Percentiles rank a stretch among this genome's conserved stretches.
Evolutionary conservation across 352 stramenopile genomes (phyloP).

Genomic region (Elongisporangium prolatum): DNA sequence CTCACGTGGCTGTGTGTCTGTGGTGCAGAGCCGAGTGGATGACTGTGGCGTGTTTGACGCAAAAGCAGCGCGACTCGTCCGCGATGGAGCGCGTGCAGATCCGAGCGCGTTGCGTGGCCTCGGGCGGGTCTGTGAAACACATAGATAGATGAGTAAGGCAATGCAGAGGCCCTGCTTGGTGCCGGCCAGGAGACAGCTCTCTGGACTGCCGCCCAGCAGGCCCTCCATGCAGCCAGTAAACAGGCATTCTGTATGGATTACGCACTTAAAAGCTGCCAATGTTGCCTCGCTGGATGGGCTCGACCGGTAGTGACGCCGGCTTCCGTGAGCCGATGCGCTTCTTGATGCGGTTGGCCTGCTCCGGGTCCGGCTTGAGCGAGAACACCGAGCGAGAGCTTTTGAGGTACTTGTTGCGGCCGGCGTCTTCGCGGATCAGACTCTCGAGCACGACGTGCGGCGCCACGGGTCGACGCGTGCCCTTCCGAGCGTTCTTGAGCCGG

Average conservation of each 20-base stretch:
- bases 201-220: neutral
- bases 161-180: neutral
- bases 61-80: neutral
- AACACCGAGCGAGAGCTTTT: slow-evolving; percentile 79
- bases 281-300: slow-evolving; percentile 68
- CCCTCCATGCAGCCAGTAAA: neutral
- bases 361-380: slow-evolving; percentile 65
- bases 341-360: slow-evolving; percentile 72
- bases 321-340: slow-evolving; percentile 70
- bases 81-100: neutral
- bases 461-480: slow-evolving; percentile 52
- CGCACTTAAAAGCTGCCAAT: slow-evolving; percentile 17
- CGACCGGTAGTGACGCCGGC: slow-evolving; percentile 45
- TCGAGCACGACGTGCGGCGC: slow-evolving; percentile 72
- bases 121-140: neutral
- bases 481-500: slow-evolving; percentile 69
- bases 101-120: neutral
- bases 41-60: neutral
- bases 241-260: neutral
- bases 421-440: slow-evolving; percentile 77
- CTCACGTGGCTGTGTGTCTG: no score
- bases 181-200: neutral
- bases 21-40: neutral
- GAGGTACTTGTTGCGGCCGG: slow-evolving; percentile 75
- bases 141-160: neutral